These are phyloP conservation scores for Ganoderma meredithae DNA, from an alignment of 1,284 basidiomycete genomes.

Conservation along the genomic window DNA sequence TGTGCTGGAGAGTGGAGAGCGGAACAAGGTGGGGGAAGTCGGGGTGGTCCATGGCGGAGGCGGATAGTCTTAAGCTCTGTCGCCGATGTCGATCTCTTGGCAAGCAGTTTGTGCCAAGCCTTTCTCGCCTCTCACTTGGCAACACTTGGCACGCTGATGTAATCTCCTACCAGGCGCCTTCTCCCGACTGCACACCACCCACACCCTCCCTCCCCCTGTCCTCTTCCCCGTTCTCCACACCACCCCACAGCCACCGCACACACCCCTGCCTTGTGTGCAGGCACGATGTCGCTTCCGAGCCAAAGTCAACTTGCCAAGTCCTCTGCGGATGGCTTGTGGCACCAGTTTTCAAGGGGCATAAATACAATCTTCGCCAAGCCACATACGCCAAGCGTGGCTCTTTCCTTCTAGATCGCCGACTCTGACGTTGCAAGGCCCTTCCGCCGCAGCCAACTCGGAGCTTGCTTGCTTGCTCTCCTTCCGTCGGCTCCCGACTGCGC, in stretches of 20 bases:
- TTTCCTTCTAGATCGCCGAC: background rate
- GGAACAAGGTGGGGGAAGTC: conserved; percentile 41
- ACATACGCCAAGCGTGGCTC: conserved; percentile 1
- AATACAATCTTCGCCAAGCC: background rate
- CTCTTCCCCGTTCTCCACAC: background rate
- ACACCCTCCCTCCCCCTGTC: background rate
- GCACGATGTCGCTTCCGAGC: background rate
- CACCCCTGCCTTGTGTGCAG: background rate
- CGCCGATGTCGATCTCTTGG: conserved; percentile 42
- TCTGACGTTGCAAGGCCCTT: conserved; percentile 2
- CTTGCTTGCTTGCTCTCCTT: background rate
- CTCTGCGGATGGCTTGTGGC: background rate
- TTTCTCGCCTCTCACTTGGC: conserved; percentile 26
- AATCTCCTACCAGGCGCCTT: conserved; percentile 6
- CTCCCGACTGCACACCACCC: background rate
- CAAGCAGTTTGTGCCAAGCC: conserved; percentile 35
- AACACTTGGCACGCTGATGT: conserved; percentile 32
- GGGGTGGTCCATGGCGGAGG: conserved; percentile 33
- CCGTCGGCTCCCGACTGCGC: conserved; percentile 8
- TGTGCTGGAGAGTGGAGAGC: conserved; percentile 41
- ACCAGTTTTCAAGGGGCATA: background rate
- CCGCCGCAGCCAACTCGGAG: background rate
- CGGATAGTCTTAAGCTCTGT: conserved; percentile 34
- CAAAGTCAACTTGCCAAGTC: background rate
- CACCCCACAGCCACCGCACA: background rate